phyloP scores from a whole-genome alignment of 106 monocot genomes.

The Hemerocallis citrina region DNA sequence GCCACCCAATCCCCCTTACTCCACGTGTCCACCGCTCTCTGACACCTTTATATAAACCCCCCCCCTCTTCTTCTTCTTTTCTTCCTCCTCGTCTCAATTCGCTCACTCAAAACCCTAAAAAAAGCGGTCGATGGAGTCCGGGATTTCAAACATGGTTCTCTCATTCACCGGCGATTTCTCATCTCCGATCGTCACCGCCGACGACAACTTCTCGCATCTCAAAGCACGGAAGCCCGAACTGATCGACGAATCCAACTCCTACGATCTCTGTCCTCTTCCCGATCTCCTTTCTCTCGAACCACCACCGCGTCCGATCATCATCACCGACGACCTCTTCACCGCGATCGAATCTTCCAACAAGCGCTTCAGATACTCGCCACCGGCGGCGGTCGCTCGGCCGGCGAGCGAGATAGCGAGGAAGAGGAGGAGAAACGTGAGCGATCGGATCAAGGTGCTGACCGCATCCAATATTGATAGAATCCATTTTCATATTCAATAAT shows the following conservation, averaged over 20 bases:
- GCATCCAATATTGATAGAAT: too few species aligned
- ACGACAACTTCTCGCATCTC: too few species aligned
- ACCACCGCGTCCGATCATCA: background rate
- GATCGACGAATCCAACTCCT: too few species aligned
- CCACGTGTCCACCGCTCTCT: conserved; percentile 1
- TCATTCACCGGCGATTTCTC: too few species aligned
- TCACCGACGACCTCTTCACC: background rate
- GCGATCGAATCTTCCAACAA: conserved; percentile 1
- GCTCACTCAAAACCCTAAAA: too few species aligned
- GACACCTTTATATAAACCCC: background rate
- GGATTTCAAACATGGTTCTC: too few species aligned
- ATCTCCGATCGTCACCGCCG: too few species aligned
- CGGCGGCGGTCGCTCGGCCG: background rate
- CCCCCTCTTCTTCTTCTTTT: background rate
- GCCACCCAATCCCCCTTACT: background rate
- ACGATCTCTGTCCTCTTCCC: too few species aligned
- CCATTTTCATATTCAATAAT: too few species aligned
- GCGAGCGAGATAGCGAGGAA: conserved; percentile 20
- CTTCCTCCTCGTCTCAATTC: background rate
- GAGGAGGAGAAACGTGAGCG: conserved; percentile 27
- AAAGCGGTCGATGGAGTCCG: background rate
- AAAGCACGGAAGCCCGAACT: too few species aligned
- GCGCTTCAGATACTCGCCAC: background rate
- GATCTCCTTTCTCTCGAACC: too few species aligned
- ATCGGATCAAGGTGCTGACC: conserved; percentile 18